These are phyloP conservation scores for Termitomyces bulborhizus DNA, from an alignment of 768 basidiomycete genomes.

Conservation along the genomic window DNA sequence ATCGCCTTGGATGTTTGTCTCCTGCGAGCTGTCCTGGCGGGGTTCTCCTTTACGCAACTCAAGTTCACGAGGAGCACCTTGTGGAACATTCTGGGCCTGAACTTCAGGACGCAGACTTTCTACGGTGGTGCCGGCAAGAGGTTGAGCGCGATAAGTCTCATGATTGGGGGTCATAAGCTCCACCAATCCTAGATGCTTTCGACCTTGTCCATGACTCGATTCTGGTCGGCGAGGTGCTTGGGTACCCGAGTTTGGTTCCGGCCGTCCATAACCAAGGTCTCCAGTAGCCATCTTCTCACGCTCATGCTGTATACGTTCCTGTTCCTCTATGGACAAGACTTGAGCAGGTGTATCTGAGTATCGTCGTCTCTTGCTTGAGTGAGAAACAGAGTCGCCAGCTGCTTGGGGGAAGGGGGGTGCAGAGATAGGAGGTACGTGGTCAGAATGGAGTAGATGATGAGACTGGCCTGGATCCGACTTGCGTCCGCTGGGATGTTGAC, in stretches of 20 bases:
- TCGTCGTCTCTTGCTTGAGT: constrained; percentile 35
- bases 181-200: constrained; percentile 9
- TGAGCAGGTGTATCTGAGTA: constrained; percentile 32
- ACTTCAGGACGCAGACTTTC: neutral
- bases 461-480: constrained; percentile 14
- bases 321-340: constrained; percentile 20
- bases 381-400: constrained; percentile 3
- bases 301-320: constrained; percentile 23
- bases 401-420: constrained; percentile 1
- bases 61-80: neutral
- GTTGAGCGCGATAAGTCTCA: neutral
- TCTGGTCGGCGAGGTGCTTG: constrained; percentile 15
- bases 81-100: neutral
- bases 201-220: constrained; percentile 18
- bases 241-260: constrained; percentile 14
- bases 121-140: neutral
- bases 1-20: neutral
- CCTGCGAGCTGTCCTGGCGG: neutral
- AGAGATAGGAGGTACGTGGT: constrained; percentile 8
- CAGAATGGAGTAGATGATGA: constrained; percentile 12
- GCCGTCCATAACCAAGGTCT: constrained; percentile 25
- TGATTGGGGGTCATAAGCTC: constrained; percentile 10
- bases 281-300: constrained; percentile 26
- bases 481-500: constrained; percentile 6
- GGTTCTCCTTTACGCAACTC: neutral